Percentiles rank a stretch among this genome's conserved stretches.
These are phyloP conservation scores for Paramecium caudatum DNA, from an alignment of 73 alveolate species.

Conservation along the genomic window DNA sequence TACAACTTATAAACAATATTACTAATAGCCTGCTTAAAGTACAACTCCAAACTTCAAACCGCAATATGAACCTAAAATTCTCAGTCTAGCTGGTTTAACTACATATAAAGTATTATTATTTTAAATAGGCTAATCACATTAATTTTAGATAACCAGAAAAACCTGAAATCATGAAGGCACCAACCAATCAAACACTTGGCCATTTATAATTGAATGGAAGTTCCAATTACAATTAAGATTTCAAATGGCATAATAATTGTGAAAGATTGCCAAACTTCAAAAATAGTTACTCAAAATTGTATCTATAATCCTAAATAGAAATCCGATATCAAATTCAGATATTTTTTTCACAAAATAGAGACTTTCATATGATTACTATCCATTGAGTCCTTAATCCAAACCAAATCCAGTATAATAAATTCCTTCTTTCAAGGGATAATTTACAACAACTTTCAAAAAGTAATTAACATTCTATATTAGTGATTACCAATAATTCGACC, in stretches of 20 bases:
- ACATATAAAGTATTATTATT: constrained; percentile 53
- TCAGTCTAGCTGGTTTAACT: not conserved
- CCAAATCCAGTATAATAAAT: not conserved
- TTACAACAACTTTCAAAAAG: constrained; percentile 47
- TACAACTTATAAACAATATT: constrained; percentile 20
- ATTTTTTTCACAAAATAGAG: not conserved
- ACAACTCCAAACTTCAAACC: not conserved
- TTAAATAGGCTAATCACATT: constrained; percentile 56
- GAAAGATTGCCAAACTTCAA: constrained; percentile 22
- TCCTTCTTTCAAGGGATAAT: constrained; percentile 53
- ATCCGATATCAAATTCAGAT: constrained; percentile 43
- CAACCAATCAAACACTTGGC: not conserved
- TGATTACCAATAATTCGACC: constrained; percentile 23
- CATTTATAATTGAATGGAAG: not conserved
- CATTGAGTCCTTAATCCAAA: not conserved
- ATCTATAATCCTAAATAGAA: not conserved
- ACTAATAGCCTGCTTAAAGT: not conserved
- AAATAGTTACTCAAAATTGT: constrained; percentile 62
- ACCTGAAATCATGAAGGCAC: constrained; percentile 55
- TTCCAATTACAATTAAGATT: constrained; percentile 16
- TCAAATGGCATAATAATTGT: not conserved
- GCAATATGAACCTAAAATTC: not conserved
- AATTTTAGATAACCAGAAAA: constrained; percentile 46
- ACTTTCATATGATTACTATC: not conserved
- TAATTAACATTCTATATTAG: not conserved